A percentile compares a stretch with the other conserved stretches of the same genome.
These are phyloP conservation scores for Gracilaria gracilis DNA, from an alignment of 23 red algal species.

Conservation along the genomic window DNA sequence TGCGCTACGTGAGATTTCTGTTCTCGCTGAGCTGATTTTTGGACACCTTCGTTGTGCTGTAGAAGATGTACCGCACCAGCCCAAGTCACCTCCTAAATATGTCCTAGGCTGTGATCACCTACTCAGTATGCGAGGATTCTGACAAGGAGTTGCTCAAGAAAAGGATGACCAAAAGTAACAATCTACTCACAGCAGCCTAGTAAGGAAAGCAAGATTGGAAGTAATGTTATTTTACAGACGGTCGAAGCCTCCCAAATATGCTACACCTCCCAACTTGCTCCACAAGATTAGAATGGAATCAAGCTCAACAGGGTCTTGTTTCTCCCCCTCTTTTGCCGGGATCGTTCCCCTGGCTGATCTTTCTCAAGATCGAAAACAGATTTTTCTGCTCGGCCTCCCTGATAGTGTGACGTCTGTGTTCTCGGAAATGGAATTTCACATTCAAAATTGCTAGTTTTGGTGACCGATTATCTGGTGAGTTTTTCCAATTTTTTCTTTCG, in stretches of 20 bases:
- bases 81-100: constrained; percentile 88
- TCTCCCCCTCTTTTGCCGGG: constrained; percentile 42
- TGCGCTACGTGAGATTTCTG: constrained; percentile 76
- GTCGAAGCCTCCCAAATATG: too few species aligned
- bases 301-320: constrained; percentile 67
- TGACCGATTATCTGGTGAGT: too few species aligned
- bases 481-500: too few species aligned
- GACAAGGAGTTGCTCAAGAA: constrained; percentile 18
- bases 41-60: constrained; percentile 91
- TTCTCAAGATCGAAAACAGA: too few species aligned
- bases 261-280: too few species aligned
- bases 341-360: constrained; percentile 46
- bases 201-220: constrained; percentile 93
- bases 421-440: too few species aligned
- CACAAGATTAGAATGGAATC: too few species aligned
- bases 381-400: too few species aligned
- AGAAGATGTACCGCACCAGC: constrained; percentile 96
- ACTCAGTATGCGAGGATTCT: background rate
- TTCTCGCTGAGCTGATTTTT: too few species aligned
- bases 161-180: constrained; percentile 18
- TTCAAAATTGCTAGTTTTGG: too few species aligned
- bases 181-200: constrained; percentile 64
- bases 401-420: too few species aligned
- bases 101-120: constrained; percentile 69
- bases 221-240: constrained; percentile 92